A percentile compares a stretch with the other conserved stretches of the same genome.
Evolutionary conservation across 306 rosid species (phyloP).

Genomic region (Prunus mume): DNA sequence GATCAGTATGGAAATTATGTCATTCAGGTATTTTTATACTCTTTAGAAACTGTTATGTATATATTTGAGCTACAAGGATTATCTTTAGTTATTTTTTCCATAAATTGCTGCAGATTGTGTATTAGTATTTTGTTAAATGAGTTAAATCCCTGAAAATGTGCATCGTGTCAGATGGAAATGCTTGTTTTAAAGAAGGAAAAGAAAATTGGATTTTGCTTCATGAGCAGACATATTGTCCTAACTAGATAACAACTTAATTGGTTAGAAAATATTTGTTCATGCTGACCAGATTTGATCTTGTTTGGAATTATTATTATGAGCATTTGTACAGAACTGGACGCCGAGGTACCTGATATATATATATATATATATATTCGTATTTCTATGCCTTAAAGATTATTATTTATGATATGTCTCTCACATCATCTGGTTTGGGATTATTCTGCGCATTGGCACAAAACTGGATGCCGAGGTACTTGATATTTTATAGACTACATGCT

Average conservation of each 20-base stretch:
- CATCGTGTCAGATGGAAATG: not conserved
- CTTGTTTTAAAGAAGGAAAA: not conserved
- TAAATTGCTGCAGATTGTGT: not conserved
- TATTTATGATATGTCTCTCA: too few species aligned
- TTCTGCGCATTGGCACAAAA: not conserved
- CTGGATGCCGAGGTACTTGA: not conserved
- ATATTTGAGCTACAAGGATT: not conserved
- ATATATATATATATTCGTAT: too few species aligned
- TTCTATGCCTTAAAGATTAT: too few species aligned
- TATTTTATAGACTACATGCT: not conserved
- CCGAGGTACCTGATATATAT: too few species aligned
- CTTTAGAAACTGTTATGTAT: not conserved
- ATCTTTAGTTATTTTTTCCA: not conserved
- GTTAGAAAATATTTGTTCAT: not conserved
- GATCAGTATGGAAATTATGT: slow-evolving; percentile 99
- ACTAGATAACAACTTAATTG: not conserved
- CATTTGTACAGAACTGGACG: not conserved
- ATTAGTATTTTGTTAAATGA: not conserved
- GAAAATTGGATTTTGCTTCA: not conserved
- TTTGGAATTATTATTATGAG: not conserved
- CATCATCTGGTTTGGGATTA: not conserved
- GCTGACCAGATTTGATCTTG: not conserved
- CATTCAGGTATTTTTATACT: slow-evolving; percentile 65
- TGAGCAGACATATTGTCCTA: not conserved
- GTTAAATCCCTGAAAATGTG: not conserved